phyloP scores from a whole-genome alignment of 2,329 filamentous ascomycete species.

The Microascus cirrosus region DNA sequence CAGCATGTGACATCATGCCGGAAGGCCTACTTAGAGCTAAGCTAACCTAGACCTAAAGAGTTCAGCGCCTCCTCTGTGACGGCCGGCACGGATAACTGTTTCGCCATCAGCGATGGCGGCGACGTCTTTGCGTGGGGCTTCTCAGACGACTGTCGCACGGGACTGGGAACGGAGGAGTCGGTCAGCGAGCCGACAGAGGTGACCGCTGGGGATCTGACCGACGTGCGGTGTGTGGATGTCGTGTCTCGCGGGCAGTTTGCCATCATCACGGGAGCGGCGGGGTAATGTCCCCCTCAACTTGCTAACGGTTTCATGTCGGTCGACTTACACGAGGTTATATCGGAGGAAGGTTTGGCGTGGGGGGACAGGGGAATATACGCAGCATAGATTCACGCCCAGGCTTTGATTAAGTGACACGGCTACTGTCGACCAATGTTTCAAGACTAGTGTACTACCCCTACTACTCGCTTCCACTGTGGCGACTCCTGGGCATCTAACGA shows the following conservation, averaged over 20 bases:
- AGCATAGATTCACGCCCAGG: too few relatives aligned
- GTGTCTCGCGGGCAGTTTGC: neutral
- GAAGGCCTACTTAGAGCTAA: neutral
- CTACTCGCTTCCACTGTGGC: too few relatives aligned
- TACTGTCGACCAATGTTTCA: too few relatives aligned
- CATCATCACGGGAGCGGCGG: neutral
- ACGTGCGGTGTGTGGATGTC: neutral
- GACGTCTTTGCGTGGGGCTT: slow-evolving; percentile 74
- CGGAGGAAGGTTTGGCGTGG: too few relatives aligned
- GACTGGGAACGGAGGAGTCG: slow-evolving; percentile 59
- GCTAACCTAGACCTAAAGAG: neutral
- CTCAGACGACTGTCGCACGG: slow-evolving; percentile 68
- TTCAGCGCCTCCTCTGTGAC: slow-evolving; percentile 27
- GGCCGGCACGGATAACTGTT: slow-evolving; percentile 62
- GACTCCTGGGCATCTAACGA: too few relatives aligned
- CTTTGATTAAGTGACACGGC: too few relatives aligned
- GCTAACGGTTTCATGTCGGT: neutral
- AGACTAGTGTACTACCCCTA: too few relatives aligned
- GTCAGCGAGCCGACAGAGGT: slow-evolving; percentile 44
- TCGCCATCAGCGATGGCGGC: slow-evolving; percentile 60
- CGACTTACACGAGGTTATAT: too few relatives aligned
- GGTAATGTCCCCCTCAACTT: neutral
- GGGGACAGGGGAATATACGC: neutral
- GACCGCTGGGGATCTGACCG: neutral
- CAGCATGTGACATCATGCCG: too few relatives aligned